Evolutionary conservation across 2,329 filamentous ascomycete species (phyloP).

Genomic region (Chlorencoelia australis): DNA sequence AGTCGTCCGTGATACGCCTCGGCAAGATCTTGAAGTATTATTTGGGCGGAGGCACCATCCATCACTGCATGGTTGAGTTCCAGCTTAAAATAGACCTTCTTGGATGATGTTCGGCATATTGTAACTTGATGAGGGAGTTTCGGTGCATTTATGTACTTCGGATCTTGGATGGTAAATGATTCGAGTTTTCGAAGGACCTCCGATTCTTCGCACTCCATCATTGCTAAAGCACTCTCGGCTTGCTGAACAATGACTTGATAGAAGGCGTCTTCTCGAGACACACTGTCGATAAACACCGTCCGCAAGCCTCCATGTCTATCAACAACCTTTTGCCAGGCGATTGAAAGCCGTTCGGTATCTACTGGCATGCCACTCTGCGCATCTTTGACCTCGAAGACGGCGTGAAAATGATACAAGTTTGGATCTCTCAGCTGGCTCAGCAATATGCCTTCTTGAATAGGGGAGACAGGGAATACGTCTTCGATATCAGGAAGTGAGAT

Average conservation of each 20-base stretch:
- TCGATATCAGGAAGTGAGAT: constrained; percentile 7
- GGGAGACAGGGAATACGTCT: constrained; percentile 13
- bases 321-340: constrained; percentile 22
- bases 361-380: neutral
- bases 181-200: neutral
- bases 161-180: neutral
- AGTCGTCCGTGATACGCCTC: constrained; percentile 1
- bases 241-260: constrained; percentile 22
- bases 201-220: neutral
- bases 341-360: constrained; percentile 5
- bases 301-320: constrained; percentile 28
- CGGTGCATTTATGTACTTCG: neutral
- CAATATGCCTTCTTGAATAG: constrained; percentile 13
- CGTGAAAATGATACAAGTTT: constrained; percentile 7
- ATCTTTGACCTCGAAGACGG: constrained; percentile 5
- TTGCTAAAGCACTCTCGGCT: neutral
- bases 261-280: constrained; percentile 13
- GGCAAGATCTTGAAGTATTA: constrained; percentile 1
- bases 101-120: neutral
- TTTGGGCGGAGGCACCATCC: constrained; percentile 1
- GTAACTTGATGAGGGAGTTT: constrained; percentile 5
- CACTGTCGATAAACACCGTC: constrained; percentile 28
- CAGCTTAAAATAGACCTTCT: neutral
- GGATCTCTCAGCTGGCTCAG: constrained; percentile 8
- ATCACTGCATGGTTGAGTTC: constrained; percentile 5